Evolutionary conservation across 78 protist species (phyloP), one percentile per base, ranked within the genome.

Genomic region (Isochrysis galbana): DNA sequence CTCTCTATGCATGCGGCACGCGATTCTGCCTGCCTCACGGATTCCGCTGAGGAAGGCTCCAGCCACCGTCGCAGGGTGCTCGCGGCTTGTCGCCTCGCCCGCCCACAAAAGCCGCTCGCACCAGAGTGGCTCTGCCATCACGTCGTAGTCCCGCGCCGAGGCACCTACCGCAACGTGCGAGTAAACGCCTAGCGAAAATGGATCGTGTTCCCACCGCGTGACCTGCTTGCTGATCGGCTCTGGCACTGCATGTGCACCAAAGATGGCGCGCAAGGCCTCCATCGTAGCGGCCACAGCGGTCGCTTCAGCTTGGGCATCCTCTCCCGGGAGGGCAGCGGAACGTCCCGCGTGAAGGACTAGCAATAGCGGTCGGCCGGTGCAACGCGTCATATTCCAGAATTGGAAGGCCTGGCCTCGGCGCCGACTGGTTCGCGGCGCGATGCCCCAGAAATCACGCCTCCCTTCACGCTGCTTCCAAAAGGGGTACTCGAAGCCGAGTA

Each of bases 131-230:
- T 39, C 74, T 29, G 74, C 48, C 10, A 87, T 3, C 74, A 45
- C 14, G 55, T 51, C 78, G 51, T 87, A 87, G 80, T 48, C 91
- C 11, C 5, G 44, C 26, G 41, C 36, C 29, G 91, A 23, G 23
- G 91, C 42, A 48, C 48, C 48, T 19, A 45, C 48, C 29, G 82
- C 78, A 47, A 87, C 11, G 55, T 61, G 70, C 38, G 91, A 87
- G 91, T 87, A 87, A 21, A 67, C 69, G 78, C 91, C 91, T 32
- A 2, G 55, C n/a, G 36, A 10, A 54, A 23, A 55, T 21, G 46
- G 78, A 22, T 90, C 92, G 29, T 77, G 34, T n/a, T 55, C 78
- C 92, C 92, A 90, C 25, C 87, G 83, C 10, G 92, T 90, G 54
- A 38, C 54, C 39, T 23, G 26, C 32, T 11, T 3, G 21, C 0